Percentiles rank a stretch among this genome's conserved stretches.
Evolutionary conservation across 83 land plant genomes (phyloP).

Genomic region (Larix sibirica): DNA sequence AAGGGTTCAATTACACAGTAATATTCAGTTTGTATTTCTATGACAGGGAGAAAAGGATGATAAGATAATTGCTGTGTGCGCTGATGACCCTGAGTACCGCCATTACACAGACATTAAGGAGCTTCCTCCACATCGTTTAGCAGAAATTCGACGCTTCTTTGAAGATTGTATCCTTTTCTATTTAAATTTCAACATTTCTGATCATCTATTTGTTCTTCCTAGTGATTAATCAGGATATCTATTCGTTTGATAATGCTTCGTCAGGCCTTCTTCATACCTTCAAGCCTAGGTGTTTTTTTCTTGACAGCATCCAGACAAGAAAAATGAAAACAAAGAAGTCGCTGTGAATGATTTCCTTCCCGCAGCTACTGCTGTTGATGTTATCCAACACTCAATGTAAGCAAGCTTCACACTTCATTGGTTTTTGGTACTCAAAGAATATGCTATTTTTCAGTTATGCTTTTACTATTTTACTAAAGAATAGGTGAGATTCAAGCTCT

Average conservation of each 20-base stretch:
- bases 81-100: constrained; percentile 75
- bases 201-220: background rate
- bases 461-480: background rate
- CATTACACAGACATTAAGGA: constrained; percentile 76
- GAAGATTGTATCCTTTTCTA: constrained; percentile 70
- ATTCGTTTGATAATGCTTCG: background rate
- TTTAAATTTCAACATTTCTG: background rate
- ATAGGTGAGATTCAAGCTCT: background rate
- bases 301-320: constrained; percentile 47
- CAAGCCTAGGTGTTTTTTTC: background rate
- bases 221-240: background rate
- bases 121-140: constrained; percentile 75
- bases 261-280: background rate
- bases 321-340: constrained; percentile 70
- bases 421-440: background rate
- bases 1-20: no score
- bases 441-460: background rate
- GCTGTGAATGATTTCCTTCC: constrained; percentile 65
- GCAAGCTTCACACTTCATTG: background rate
- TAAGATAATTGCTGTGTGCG: constrained; percentile 79
- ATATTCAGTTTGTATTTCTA: background rate
- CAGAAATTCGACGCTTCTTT: constrained; percentile 76
- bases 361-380: constrained; percentile 42
- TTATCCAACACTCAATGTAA: constrained; percentile 58
- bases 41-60: constrained; percentile 78